phyloP scores from a whole-genome alignment of 257 asterid species.

The Verbena officinalis region DNA sequence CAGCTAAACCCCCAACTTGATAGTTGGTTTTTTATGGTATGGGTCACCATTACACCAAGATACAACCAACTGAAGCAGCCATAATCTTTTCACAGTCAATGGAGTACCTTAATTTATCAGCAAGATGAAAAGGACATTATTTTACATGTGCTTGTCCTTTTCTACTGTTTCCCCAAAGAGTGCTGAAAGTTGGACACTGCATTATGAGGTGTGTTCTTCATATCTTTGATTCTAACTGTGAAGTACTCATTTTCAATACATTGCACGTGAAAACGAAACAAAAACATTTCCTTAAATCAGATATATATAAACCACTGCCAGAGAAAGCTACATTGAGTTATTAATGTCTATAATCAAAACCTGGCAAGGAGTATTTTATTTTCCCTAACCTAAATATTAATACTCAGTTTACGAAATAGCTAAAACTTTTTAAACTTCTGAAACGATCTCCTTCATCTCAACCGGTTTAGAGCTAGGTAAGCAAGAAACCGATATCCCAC shows the following conservation, averaged over 20 bases:
- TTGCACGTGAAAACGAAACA: conserved; percentile 14
- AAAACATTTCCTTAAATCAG: conserved; percentile 26
- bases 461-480: conserved; percentile 76
- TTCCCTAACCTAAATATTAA: conserved; percentile 51
- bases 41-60: conserved; percentile 25
- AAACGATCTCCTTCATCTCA: conserved; percentile 42
- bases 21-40: conserved; percentile 11
- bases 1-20: conserved; percentile 14
- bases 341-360: conserved; percentile 46
- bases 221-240: neutral
- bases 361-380: conserved; percentile 41
- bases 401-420: conserved; percentile 38
- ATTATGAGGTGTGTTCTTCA: conserved; percentile 30
- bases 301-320: conserved; percentile 43
- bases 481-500: conserved; percentile 78
- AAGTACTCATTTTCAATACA: neutral
- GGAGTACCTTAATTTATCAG: conserved; percentile 20
- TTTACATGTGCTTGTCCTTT: conserved; percentile 27
- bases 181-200: conserved; percentile 33
- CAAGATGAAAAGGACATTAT: conserved; percentile 27
- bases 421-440: conserved; percentile 38
- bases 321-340: conserved; percentile 38
- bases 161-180: conserved; percentile 30
- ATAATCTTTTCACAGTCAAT: conserved; percentile 15
- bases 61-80: conserved; percentile 26